phyloP scores from a whole-genome alignment of 257 asterid species.

The Verbena officinalis region DNA sequence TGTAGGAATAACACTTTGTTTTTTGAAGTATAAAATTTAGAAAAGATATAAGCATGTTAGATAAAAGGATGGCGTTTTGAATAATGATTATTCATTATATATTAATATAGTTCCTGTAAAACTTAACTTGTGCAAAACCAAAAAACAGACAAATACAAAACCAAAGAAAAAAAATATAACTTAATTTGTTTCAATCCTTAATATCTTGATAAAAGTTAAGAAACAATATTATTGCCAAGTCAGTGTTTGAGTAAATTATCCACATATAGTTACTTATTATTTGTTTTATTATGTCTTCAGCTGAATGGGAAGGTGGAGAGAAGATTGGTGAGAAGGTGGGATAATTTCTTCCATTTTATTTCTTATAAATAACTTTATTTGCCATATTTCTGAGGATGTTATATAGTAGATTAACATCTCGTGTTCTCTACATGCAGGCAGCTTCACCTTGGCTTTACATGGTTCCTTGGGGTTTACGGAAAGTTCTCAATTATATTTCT shows the following conservation, averaged over 20 bases:
- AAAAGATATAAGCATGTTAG: too few species aligned
- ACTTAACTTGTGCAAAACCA: too few species aligned
- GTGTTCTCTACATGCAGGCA: slow-evolving; percentile 41
- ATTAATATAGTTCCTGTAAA: too few species aligned
- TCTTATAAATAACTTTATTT: neutral
- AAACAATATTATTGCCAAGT: too few species aligned
- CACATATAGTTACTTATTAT: slow-evolving; percentile 10
- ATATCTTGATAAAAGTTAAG: too few species aligned
- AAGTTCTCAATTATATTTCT: slow-evolving; percentile 48
- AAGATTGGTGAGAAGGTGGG: slow-evolving; percentile 54
- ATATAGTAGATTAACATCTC: neutral
- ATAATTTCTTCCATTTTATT: slow-evolving; percentile 13
- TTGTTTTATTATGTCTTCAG: slow-evolving; percentile 33
- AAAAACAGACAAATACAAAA: too few species aligned
- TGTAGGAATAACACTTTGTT: too few species aligned
- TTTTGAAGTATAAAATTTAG: too few species aligned
- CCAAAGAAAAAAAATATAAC: too few species aligned
- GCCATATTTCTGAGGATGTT: slow-evolving; percentile 8
- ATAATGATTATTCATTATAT: too few species aligned
- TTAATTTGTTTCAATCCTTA: too few species aligned
- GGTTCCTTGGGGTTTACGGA: slow-evolving; percentile 62
- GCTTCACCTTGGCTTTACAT: slow-evolving; percentile 53
- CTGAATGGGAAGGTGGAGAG: slow-evolving; percentile 60
- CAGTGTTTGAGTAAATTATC: neutral
- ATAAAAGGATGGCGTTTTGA: too few species aligned